Percentiles rank a stretch among this genome's conserved stretches.
Conservation (phyloP, 352 stramenopile species). For the Phytopythium boreale region DNA sequence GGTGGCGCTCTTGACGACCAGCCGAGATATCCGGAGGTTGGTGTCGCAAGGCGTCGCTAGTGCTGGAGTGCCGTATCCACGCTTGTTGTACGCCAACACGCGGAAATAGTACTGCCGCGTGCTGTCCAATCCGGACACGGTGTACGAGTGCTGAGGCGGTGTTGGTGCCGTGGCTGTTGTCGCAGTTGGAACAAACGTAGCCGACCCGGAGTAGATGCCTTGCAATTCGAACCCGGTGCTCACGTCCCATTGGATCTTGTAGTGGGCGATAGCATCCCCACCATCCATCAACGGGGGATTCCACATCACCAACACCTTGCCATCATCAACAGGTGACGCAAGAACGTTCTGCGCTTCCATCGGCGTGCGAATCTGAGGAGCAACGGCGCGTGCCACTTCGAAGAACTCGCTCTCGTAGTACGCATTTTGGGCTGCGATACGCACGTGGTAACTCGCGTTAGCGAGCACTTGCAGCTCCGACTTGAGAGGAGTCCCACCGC, state of each 20-base stretch:
- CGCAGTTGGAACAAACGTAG: slow-evolving; percentile 21
- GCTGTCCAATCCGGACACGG: slow-evolving; percentile 41
- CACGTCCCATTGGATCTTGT: slow-evolving; percentile 92
- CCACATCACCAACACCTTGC: slow-evolving; percentile 74
- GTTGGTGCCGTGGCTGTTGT: neutral
- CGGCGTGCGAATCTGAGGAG: slow-evolving; percentile 26
- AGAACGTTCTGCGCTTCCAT: slow-evolving; percentile 23
- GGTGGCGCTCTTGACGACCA: slow-evolving; percentile 28
- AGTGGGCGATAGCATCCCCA: slow-evolving; percentile 82
- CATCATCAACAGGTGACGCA: slow-evolving; percentile 32
- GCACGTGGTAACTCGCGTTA: slow-evolving; percentile 42
- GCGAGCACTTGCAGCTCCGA: slow-evolving; percentile 13
- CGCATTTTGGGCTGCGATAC: slow-evolving; percentile 33
- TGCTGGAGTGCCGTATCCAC: slow-evolving; percentile 60
- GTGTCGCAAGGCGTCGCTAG: slow-evolving; percentile 39
- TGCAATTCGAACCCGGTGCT: slow-evolving; percentile 79
- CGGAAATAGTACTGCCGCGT: slow-evolving; percentile 73
- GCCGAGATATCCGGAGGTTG: slow-evolving; percentile 46
- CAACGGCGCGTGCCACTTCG: slow-evolving; percentile 14
- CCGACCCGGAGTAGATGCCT: slow-evolving; percentile 52
- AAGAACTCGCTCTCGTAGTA: slow-evolving; percentile 29
- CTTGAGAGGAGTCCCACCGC: slow-evolving; percentile 33
- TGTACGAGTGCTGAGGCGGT: slow-evolving; percentile 21
- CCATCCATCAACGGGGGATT: slow-evolving; percentile 55
- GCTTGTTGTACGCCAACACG: slow-evolving; percentile 79